Evolutionary conservation across 1,284 basidiomycete genomes (phyloP).

Genomic region (Fomitiporia mediterranea): DNA sequence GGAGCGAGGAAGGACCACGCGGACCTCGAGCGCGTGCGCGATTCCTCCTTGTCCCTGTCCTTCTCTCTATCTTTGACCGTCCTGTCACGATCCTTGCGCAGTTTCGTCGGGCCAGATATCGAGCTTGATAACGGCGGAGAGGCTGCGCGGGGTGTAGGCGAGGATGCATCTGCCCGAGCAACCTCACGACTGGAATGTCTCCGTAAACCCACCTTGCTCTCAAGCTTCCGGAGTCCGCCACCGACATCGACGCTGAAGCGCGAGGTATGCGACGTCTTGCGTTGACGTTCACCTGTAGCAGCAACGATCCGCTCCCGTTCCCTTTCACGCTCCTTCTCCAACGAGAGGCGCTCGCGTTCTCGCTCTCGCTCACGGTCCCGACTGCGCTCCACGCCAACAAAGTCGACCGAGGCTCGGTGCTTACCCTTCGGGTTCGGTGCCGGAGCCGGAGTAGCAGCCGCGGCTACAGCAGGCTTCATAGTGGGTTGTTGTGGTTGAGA

Average conservation of each 20-base stretch:
- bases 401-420: slow-evolving; percentile 14
- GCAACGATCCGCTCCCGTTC: not conserved
- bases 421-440: slow-evolving; percentile 2
- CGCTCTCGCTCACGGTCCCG: slow-evolving; percentile 6
- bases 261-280: not conserved
- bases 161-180: not conserved
- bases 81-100: slow-evolving; percentile 2
- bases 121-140: not conserved
- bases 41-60: slow-evolving; percentile 5
- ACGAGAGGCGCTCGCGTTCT: not conserved
- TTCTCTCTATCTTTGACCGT: not conserved
- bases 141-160: not conserved
- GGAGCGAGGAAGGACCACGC: slow-evolving; percentile 15
- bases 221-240: slow-evolving; percentile 10
- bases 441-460: not conserved
- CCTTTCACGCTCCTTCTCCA: not conserved
- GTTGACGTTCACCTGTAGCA: not conserved
- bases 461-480: not conserved
- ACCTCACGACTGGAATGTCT: slow-evolving; percentile 11
- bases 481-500: not conserved
- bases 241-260: slow-evolving; percentile 8
- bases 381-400: slow-evolving; percentile 1
- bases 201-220: slow-evolving; percentile 14
- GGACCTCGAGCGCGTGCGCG: slow-evolving; percentile 8
- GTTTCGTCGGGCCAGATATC: not conserved